Percentiles rank a stretch among this genome's conserved stretches.
phyloP scores from a whole-genome alignment of 148 eudicot species.

The Arctostaphylos glauca region DNA sequence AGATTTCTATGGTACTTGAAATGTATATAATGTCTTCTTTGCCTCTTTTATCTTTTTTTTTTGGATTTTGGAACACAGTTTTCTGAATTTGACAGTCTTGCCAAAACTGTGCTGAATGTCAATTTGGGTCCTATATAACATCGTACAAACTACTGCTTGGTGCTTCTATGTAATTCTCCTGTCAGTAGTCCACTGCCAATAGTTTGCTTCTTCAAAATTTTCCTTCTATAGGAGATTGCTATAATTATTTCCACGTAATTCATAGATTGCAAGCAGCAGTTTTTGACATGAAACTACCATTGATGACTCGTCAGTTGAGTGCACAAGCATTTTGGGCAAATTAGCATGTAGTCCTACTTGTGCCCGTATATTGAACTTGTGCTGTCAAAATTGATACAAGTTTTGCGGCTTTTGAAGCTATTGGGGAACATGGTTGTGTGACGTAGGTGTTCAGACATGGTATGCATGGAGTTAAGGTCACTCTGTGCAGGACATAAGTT shows the following conservation, averaged over 20 bases:
- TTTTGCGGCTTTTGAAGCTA: constrained; percentile 2
- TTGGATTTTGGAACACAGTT: not conserved
- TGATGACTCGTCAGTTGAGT: not conserved
- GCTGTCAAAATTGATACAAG: not conserved
- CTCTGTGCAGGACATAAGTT: not conserved
- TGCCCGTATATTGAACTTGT: not conserved
- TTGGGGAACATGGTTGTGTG: not conserved
- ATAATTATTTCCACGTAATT: not conserved
- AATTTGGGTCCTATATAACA: not conserved
- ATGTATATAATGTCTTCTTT: not conserved
- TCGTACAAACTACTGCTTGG: not conserved
- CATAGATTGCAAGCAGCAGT: not conserved
- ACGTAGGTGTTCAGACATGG: constrained; percentile 7
- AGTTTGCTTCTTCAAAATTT: not conserved
- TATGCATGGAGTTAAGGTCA: not conserved
- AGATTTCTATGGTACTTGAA: not conserved
- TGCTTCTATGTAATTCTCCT: not conserved
- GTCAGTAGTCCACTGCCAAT: not conserved
- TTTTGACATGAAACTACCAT: not conserved
- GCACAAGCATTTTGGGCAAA: not conserved
- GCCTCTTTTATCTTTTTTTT: not conserved
- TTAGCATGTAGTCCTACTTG: not conserved
- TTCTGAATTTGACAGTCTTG: not conserved
- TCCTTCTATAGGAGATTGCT: constrained; percentile 1
- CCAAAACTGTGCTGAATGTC: not conserved